Base-by-base conservation (phyloP, 768 basidiomycete species). In the Suillus paluster region DNA sequence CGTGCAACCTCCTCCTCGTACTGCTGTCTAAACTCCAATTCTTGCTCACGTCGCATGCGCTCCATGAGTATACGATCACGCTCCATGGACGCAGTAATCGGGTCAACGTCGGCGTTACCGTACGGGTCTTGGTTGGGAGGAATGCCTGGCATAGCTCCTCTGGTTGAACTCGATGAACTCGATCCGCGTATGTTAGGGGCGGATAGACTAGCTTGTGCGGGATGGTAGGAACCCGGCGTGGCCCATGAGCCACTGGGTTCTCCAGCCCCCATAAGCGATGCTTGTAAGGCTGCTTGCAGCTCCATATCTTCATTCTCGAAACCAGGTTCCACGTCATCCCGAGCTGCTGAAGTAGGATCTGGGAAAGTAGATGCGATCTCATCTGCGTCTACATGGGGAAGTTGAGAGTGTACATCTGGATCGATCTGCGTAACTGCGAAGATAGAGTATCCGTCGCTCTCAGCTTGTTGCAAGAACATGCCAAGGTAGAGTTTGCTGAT, bases 291-390 rank as follows among this genome's bases (percentile, higher is more conserved):
- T 6, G 87, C 91, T 71, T 97, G 95, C 3, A 97, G 83, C 61
- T 94, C 92, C 67, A 87, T 83, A 72, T 97, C 95, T 70, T 95
- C 94, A 65, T 94, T 91, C 62, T 91, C 94, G 49, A 91, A 76
- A 3, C 79, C 84, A 34, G 62, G 23, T 5, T 67, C 64, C 15
- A 64, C 54, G n/a, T 68, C 49, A 33, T 57, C 41, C 57, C 48
- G 45, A 15, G 60, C 14, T n/a, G 57, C n/a, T 6, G 80, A 78
- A n/a, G 71, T 72, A 19, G 83, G 81, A 68, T 87, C 86, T 23
- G 88, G 81, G 10, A 92, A 78, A 21, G 84, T 83, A 5, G 84
- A 81, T 1, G 90, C 89, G 49, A 93, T 74, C 46, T 86, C 82
- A 68, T 96, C 95, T 19, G 89, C 88, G 52, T 88, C 86, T 3